Evolutionary conservation across 179 eudicot species (phyloP).

Genomic region (Beta lomatogona): DNA sequence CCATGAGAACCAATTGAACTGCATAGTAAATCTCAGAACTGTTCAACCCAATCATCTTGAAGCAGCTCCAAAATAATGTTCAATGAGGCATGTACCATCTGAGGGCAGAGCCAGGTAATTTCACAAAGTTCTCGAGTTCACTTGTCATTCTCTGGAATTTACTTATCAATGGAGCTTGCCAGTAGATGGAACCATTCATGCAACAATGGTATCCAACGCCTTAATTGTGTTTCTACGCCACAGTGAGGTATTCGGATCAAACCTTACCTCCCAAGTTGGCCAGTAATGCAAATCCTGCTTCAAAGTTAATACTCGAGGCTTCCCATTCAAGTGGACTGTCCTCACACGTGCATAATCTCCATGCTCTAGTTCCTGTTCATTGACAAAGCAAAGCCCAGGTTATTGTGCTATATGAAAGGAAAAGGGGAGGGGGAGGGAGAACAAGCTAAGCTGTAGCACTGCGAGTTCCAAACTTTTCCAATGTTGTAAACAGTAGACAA

Average conservation of each 20-base stretch:
- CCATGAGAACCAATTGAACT: background rate
- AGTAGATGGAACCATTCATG: conserved; percentile 26
- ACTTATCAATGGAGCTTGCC: background rate
- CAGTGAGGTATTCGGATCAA: conserved; percentile 65
- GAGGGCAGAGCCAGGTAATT: background rate
- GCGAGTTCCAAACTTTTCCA: too few species aligned
- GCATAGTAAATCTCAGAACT: background rate
- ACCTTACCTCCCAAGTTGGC: conserved; percentile 96
- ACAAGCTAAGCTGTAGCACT: too few species aligned
- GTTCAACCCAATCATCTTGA: background rate
- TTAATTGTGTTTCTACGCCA: conserved; percentile 76
- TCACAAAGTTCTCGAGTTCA: background rate
- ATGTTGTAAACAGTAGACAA: too few species aligned
- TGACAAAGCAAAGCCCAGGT: background rate
- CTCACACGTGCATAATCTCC: conserved; percentile 81
- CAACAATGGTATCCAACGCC: conserved; percentile 41
- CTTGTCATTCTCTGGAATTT: too few species aligned
- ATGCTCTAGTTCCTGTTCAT: conserved; percentile 64
- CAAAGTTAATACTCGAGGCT: conserved; percentile 84
- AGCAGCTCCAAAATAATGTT: conserved; percentile 2
- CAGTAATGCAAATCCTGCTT: conserved; percentile 98
- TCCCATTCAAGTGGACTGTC: conserved; percentile 87
- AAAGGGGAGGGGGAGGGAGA: too few species aligned
- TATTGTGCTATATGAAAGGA: background rate
- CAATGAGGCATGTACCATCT: background rate